Percentiles rank a stretch among this genome's conserved stretches.
Conservation (phyloP, 805 yeast genomes). For the Saccharomyces paradoxus region DNA sequence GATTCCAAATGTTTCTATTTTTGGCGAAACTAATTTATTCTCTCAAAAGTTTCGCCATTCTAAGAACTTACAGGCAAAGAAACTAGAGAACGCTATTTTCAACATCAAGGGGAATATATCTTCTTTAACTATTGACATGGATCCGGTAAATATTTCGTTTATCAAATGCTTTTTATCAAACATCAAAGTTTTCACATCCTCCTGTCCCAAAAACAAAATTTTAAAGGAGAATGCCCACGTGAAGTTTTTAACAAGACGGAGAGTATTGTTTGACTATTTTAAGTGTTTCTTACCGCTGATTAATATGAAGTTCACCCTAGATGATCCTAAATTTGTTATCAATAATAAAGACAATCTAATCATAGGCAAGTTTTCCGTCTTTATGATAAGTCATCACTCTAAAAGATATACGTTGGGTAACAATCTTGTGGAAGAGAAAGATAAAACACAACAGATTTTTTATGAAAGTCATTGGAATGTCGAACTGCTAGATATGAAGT, state of each 20-base stretch:
- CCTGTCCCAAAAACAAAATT: slow-evolving; percentile 6
- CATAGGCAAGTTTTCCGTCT: slow-evolving; percentile 26
- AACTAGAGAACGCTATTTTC: slow-evolving; percentile 28
- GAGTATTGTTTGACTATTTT: slow-evolving; percentile 10
- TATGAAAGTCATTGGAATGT: slow-evolving; percentile 15
- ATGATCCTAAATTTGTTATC: slow-evolving; percentile 33
- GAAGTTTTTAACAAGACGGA: slow-evolving; percentile 4
- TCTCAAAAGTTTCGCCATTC: slow-evolving; percentile 30
- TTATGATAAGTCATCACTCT: slow-evolving; percentile 18
- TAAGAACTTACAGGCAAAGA: slow-evolving; percentile 6
- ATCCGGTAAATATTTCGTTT: slow-evolving; percentile 34
- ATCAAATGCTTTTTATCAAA: slow-evolving; percentile 27
- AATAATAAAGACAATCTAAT: slow-evolving; percentile 27
- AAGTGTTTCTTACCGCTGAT: slow-evolving; percentile 30
- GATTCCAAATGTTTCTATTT: slow-evolving; percentile 33
- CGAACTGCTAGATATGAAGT: slow-evolving; percentile 17
- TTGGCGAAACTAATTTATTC: slow-evolving; percentile 34
- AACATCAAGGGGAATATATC: slow-evolving; percentile 35
- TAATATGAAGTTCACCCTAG: slow-evolving; percentile 32
- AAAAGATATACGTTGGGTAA: slow-evolving; percentile 10
- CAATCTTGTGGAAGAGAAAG: slow-evolving; percentile 1
- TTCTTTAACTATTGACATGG: slow-evolving; percentile 39
- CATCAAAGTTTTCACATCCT: slow-evolving; percentile 21
- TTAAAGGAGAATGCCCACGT: slow-evolving; percentile 7
- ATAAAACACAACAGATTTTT: slow-evolving; percentile 4